Percentiles rank a stretch among this genome's conserved stretches.
phyloP scores from a whole-genome alignment of 352 stramenopile species.

The Hyaloperonospora brassicae region DNA sequence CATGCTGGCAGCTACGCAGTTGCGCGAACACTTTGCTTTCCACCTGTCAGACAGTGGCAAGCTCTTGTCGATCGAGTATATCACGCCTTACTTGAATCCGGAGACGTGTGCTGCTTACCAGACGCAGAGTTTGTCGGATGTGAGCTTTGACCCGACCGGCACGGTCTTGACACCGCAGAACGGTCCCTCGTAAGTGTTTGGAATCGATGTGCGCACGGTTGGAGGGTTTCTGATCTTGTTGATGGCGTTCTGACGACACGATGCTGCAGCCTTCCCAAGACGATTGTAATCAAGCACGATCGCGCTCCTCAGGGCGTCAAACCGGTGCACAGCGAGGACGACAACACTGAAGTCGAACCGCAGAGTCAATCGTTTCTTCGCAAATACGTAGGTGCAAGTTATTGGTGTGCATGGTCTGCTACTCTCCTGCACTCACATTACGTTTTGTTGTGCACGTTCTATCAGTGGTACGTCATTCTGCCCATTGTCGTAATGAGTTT shows the following conservation, averaged over 20 bases:
- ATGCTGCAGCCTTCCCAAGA: slow-evolving; percentile 49
- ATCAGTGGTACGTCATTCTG: slow-evolving; percentile 81
- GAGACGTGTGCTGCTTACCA: slow-evolving; percentile 40
- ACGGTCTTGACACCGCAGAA: slow-evolving; percentile 51
- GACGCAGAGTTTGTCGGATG: slow-evolving; percentile 50
- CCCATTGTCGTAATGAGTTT: slow-evolving; percentile 72
- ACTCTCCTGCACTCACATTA: slow-evolving; percentile 3
- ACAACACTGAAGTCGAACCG: slow-evolving; percentile 44
- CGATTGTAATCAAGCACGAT: slow-evolving; percentile 50
- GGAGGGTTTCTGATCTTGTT: too few relatives aligned
- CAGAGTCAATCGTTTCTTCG: slow-evolving; percentile 75
- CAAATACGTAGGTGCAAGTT: slow-evolving; percentile 63
- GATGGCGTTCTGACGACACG: not conserved
- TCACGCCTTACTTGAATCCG: slow-evolving; percentile 46
- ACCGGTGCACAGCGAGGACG: slow-evolving; percentile 54
- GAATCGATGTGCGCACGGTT: too few relatives aligned
- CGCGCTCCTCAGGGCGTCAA: slow-evolving; percentile 63
- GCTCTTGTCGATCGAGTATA: slow-evolving; percentile 75
- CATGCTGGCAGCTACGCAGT: slow-evolving; percentile 57
- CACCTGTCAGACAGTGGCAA: slow-evolving; percentile 70
- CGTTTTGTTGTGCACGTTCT: slow-evolving; percentile 4
- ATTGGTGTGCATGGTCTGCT: not conserved
- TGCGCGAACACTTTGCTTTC: slow-evolving; percentile 79
- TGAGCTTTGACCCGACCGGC: slow-evolving; percentile 50
- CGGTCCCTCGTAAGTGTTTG: slow-evolving; percentile 47